A percentile compares a stretch with the other conserved stretches of the same genome.
Conservation (phyloP, 495 filamentous ascomycete species). For the Bryoglossum gracile region DNA sequence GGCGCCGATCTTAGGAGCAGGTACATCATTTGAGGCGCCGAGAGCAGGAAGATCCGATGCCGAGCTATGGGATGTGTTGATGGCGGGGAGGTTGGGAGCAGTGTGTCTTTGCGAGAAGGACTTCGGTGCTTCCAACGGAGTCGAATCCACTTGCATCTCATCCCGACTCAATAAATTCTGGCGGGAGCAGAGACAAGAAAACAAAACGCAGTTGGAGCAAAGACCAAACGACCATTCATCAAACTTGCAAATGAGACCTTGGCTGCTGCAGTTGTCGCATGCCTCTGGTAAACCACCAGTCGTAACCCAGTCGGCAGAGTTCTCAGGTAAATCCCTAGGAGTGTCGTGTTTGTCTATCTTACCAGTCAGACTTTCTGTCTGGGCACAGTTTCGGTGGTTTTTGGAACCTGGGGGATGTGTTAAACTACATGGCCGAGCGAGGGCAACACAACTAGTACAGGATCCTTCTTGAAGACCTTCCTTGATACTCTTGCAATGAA, state of each 20-base stretch:
- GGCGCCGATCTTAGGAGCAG: slow-evolving; percentile 36
- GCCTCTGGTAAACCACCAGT: slow-evolving; percentile 24
- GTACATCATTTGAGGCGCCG: slow-evolving; percentile 9
- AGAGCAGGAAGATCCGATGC: slow-evolving; percentile 5
- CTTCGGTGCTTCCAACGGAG: neutral
- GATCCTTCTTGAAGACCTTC: slow-evolving; percentile 59
- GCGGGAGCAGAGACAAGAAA: slow-evolving; percentile 68
- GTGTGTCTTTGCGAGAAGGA: neutral
- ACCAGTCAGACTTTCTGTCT: slow-evolving; percentile 41
- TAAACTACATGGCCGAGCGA: slow-evolving; percentile 50
- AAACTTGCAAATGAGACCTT: slow-evolving; percentile 65
- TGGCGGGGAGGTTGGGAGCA: neutral
- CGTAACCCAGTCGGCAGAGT: neutral
- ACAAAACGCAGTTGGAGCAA: slow-evolving; percentile 69
- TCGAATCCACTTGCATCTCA: neutral
- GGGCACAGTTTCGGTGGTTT: slow-evolving; percentile 16
- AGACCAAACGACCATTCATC: slow-evolving; percentile 52
- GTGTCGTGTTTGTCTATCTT: slow-evolving; percentile 27
- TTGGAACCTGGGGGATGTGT: slow-evolving; percentile 37
- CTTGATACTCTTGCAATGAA: slow-evolving; percentile 69
- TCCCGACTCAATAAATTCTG: neutral
- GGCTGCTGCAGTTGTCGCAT: slow-evolving; percentile 62
- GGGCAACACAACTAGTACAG: slow-evolving; percentile 72
- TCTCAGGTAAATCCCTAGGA: too few relatives aligned
- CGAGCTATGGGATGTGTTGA: too few relatives aligned